A percentile compares a stretch with the other conserved stretches of the same genome.
These are phyloP conservation scores for Cardamine occulta DNA, from an alignment of 345 rosid genomes.

Conservation along the genomic window DNA sequence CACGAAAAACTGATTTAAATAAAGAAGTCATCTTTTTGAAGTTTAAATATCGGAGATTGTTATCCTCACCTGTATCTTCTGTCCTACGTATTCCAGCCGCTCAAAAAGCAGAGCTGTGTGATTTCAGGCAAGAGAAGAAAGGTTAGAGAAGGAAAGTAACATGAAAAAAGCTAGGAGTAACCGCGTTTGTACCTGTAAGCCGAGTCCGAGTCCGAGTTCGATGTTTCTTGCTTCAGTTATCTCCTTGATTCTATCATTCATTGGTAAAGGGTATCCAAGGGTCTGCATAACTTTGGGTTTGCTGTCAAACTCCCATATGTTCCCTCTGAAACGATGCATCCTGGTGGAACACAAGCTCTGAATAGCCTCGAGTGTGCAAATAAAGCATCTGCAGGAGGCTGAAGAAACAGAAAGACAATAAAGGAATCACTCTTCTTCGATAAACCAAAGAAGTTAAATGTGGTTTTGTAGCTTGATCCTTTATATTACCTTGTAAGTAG, in stretches of 20 bases:
- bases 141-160: conserved; percentile 27
- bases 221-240: conserved; percentile 93
- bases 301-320: conserved; percentile 92
- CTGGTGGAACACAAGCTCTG: conserved; percentile 97
- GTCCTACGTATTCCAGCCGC: conserved; percentile 87
- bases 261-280: conserved; percentile 72
- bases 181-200: conserved; percentile 67
- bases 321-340: conserved; percentile 97
- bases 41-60: neutral
- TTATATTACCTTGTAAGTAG: conserved; percentile 68
- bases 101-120: conserved; percentile 86
- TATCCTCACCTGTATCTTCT: conserved; percentile 79
- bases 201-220: conserved; percentile 94
- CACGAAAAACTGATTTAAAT: neutral
- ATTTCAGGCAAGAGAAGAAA: neutral
- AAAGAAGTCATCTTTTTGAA: neutral
- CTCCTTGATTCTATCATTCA: conserved; percentile 76
- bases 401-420: conserved; percentile 28
- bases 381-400: conserved; percentile 96
- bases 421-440: neutral
- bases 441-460: neutral
- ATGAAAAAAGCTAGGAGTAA: neutral
- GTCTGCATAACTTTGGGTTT: conserved; percentile 76
- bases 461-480: conserved; percentile 25
- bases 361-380: conserved; percentile 94